Base-by-base conservation (phyloP, 192 early-diverging fungal genomes). In the Chytriomyces hyalinus region DNA sequence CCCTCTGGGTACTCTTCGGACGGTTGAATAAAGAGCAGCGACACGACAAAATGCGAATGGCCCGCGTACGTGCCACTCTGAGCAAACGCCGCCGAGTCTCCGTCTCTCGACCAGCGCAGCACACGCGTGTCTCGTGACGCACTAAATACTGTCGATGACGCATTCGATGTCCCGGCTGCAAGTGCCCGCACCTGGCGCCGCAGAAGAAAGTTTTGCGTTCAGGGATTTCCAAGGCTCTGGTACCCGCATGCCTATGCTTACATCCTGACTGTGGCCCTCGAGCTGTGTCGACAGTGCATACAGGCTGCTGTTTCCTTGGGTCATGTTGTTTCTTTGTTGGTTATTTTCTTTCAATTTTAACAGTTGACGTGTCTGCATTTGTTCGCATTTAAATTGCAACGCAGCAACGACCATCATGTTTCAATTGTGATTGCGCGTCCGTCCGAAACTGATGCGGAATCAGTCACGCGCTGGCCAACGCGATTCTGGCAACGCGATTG, bases 31-130 rank as follows among this genome's bases (percentile, higher is more conserved):
- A 80, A 84, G 0, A 90, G 83, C 26, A 97, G 81, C 0, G 92
- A 83, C 80, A 93, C 94, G 50, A 98, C 95, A 84, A 87, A 96
- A 67, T 92, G 90, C 7, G 71, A 77, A 82, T 99, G 97, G 0
- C 89, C 92, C 0, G 80, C 15, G 49, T 91, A 92, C 22, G 84
- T 75, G 5, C 84, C 84, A 7, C 84, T 79, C 26, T 88, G 86
- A 0, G 70, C 48, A 77, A 91, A 95, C 5, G 48, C 77, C 70
- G 53, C 78, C 81, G n/a, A 62, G 77, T 22, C 92, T 87, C 73
- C 79, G 83, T 94, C 96, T 96, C 9, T 87, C 80, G 17, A 91
- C 87, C 4, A 91, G 91, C 0, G 92, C 13, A 73, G 28, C 13
- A 36, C 36, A 36, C 36, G 36, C 36, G 36, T 36, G 36, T 36